Conservation (phyloP, 495 filamentous ascomycete species). For the Hypoxylon intermedium region DNA sequence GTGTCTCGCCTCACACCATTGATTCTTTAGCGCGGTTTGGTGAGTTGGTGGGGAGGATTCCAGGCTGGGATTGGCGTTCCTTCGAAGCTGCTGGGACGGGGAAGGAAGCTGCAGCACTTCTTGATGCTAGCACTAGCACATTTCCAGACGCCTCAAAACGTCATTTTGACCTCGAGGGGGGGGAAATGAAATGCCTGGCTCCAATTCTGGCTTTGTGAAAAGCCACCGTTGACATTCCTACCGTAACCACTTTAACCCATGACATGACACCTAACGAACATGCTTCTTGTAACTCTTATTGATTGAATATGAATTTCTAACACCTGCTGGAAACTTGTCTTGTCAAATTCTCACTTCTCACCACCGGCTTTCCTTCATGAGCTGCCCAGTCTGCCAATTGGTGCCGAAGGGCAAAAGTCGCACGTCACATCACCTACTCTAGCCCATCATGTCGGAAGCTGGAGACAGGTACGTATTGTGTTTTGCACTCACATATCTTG, state of each 20-base stretch:
- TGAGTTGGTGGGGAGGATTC: constrained; percentile 22
- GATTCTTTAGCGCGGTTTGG: constrained; percentile 16
- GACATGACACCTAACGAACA: not conserved
- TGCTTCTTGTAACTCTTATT: constrained; percentile 2
- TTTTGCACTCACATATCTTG: not conserved
- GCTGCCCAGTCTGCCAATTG: constrained; percentile 7
- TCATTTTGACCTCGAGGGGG: constrained; percentile 34
- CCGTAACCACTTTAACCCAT: not conserved
- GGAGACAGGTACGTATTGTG: constrained; percentile 50
- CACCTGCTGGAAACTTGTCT: constrained; percentile 3
- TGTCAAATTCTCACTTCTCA: no score
- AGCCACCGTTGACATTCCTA: constrained; percentile 31
- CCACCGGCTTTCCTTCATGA: constrained; percentile 7
- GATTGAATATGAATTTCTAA: constrained; percentile 19
- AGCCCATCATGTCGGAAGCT: constrained; percentile 50
- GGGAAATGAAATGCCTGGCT: constrained; percentile 8
- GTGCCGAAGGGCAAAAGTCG: constrained; percentile 14
- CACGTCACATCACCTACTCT: not conserved
- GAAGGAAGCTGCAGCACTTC: constrained; percentile 14
- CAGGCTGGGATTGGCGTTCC: constrained; percentile 13
- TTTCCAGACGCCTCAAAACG: constrained; percentile 28
- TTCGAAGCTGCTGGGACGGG: constrained; percentile 8
- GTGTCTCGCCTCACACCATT: constrained; percentile 5
- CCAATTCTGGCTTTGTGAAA: constrained; percentile 21
- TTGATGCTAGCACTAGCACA: constrained; percentile 4